These are phyloP conservation scores for Phytophthora pistaciae DNA, from an alignment of 352 stramenopile species.

Conservation along the genomic window DNA sequence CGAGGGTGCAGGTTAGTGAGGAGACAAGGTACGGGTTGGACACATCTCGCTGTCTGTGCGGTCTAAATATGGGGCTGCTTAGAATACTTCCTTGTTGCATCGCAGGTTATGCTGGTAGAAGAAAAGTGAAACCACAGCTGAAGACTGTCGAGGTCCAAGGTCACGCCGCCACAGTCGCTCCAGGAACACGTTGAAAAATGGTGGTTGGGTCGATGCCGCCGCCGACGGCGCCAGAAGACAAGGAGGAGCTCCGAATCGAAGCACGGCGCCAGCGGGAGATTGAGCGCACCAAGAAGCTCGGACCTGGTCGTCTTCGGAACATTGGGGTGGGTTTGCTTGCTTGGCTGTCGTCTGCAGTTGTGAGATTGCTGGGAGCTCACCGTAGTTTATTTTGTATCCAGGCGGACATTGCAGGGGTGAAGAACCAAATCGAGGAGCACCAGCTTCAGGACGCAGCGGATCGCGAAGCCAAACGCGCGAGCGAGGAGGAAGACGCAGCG, in stretches of 20 bases:
- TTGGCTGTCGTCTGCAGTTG: not conserved
- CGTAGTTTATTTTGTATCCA: conserved; percentile 19
- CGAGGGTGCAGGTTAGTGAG: no score
- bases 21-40: no score
- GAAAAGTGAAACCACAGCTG: conserved; percentile 22
- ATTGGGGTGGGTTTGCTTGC: conserved; percentile 58
- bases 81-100: conserved; percentile 8
- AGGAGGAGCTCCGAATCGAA: conserved; percentile 64
- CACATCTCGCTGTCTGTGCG: not conserved
- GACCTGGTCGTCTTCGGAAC: conserved; percentile 64
- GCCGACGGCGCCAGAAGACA: conserved; percentile 32
- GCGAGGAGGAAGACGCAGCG: conserved; percentile 65
- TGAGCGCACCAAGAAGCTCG: conserved; percentile 76
- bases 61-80: not conserved
- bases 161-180: not conserved
- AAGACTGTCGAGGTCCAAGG: not conserved
- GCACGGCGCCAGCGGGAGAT: conserved; percentile 70
- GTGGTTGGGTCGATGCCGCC: conserved; percentile 38
- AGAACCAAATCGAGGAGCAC: conserved; percentile 80
- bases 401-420: conserved; percentile 79
- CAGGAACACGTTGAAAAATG: conserved; percentile 11
- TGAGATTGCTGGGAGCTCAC: not conserved
- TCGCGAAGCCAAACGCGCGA: conserved; percentile 48
- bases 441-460: conserved; percentile 56
- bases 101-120: conserved; percentile 5